phyloP scores from a whole-genome alignment of 2,329 filamentous ascomycete genomes.

The Penicillium sp. region DNA sequence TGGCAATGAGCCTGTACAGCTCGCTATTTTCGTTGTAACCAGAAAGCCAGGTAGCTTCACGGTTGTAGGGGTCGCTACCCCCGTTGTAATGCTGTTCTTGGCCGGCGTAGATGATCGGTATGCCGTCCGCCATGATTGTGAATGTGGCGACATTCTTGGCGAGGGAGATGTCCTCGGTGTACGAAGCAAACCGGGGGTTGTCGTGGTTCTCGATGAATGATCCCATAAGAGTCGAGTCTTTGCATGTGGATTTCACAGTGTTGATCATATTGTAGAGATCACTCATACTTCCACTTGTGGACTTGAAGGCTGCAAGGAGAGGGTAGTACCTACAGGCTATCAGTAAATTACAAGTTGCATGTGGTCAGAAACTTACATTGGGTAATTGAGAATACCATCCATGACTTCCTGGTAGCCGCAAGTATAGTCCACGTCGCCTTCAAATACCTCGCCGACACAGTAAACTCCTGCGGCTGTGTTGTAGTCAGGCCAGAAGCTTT shows the following conservation, averaged over 20 bases:
- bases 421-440: constrained; percentile 41
- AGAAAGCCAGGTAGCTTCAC: constrained; percentile 60
- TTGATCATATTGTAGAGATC: constrained; percentile 37
- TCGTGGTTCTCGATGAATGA: constrained; percentile 64
- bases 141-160: constrained; percentile 62
- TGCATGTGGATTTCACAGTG: constrained; percentile 33
- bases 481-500: constrained; percentile 46
- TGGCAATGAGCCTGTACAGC: constrained; percentile 51
- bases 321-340: constrained; percentile 42
- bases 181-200: constrained; percentile 53
- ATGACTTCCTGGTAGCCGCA: constrained; percentile 48
- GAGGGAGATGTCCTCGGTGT: constrained; percentile 57
- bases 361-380: constrained; percentile 26
- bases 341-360: constrained; percentile 32
- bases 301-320: constrained; percentile 37
- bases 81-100: constrained; percentile 62
- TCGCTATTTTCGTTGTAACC: constrained; percentile 49
- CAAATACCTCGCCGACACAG: constrained; percentile 48
- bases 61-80: constrained; percentile 49
- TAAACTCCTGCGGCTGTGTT: constrained; percentile 46
- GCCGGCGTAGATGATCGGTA: constrained; percentile 67
- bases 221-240: constrained; percentile 50
- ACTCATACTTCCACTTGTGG: constrained; percentile 33
- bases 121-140: constrained; percentile 58
- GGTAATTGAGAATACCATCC: constrained; percentile 51